phyloP scores from a whole-genome alignment of 495 filamentous ascomycete genomes.

The Podospora sp. region DNA sequence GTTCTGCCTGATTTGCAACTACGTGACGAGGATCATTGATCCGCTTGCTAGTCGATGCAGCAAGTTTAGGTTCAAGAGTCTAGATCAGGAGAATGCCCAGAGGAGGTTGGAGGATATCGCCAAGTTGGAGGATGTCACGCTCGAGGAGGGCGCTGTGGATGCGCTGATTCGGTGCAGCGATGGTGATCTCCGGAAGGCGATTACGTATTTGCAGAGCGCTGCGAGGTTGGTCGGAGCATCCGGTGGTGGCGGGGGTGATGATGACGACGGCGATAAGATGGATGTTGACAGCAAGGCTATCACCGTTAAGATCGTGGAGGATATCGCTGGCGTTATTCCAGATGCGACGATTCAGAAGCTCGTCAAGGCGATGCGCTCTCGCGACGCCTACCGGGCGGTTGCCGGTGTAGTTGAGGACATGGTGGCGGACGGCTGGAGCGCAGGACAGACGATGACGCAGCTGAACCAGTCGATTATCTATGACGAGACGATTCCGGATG shows the following conservation, averaged over 20 bases:
- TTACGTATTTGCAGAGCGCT: conserved; percentile 92
- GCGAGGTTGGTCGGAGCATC: conserved; percentile 73
- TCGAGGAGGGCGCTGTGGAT: conserved; percentile 79
- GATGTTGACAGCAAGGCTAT: conserved; percentile 62
- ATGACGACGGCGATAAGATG: conserved; percentile 55
- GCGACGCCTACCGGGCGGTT: conserved; percentile 70
- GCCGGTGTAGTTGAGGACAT: conserved; percentile 80
- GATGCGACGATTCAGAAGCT: conserved; percentile 68
- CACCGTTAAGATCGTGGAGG: conserved; percentile 79
- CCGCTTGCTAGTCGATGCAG: conserved; percentile 88
- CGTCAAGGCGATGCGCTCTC: conserved; percentile 67
- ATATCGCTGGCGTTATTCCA: conserved; percentile 95
- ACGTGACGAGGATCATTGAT: conserved; percentile 97
- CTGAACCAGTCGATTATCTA: conserved; percentile 81
- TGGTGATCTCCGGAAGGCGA: conserved; percentile 92
- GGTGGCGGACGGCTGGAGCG: conserved; percentile 97
- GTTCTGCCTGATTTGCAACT: conserved; percentile 98
- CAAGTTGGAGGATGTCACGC: conserved; percentile 66
- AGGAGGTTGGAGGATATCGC: conserved; percentile 80
- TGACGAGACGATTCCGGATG: conserved; percentile 78
- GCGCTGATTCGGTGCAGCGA: conserved; percentile 85
- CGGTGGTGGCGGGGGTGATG: conserved; percentile 25
- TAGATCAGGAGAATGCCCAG: conserved; percentile 81
- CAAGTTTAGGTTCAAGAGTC: conserved; percentile 97
- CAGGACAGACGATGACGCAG: conserved; percentile 81